phyloP scores from a whole-genome alignment of 176 grass and related monocot species.

The Pontederia paniculata region DNA sequence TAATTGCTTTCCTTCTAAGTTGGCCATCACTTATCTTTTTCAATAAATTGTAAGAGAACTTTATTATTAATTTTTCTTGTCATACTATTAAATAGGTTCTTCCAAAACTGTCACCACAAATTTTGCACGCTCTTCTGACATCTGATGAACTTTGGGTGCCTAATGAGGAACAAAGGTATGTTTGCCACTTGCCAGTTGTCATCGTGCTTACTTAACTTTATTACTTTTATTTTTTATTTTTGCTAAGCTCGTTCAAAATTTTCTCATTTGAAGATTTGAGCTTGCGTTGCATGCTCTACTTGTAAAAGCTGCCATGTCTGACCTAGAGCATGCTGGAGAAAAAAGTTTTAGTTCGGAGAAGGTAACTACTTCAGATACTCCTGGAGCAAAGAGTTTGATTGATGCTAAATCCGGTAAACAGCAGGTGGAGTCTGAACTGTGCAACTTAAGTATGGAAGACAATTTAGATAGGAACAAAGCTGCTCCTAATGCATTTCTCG shows the following conservation, averaged over 20 bases:
- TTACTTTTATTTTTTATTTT: background rate
- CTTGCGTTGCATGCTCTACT: constrained; percentile 85
- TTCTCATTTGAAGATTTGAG: constrained; percentile 66
- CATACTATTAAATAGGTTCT: constrained; percentile 35
- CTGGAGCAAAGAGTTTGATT: constrained; percentile 39
- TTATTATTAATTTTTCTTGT: no score
- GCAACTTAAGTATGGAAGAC: constrained; percentile 46
- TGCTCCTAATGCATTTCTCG: constrained; percentile 32
- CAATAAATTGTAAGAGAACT: no score
- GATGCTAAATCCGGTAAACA: constrained; percentile 31
- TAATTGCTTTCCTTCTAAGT: no score
- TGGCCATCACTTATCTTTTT: no score
- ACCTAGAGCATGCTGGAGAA: constrained; percentile 35
- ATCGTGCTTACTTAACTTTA: constrained; percentile 9
- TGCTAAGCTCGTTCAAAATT: constrained; percentile 14
- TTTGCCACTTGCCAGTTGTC: background rate
- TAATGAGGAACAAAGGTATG: constrained; percentile 97
- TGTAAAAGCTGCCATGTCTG: constrained; percentile 50
- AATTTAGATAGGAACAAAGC: constrained; percentile 31
- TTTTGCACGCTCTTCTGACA: constrained; percentile 73
- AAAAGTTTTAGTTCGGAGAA: constrained; percentile 29
- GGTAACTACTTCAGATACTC: constrained; percentile 16
- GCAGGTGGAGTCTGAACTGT: constrained; percentile 43
- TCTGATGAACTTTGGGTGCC: constrained; percentile 94
- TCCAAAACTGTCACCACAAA: constrained; percentile 94